Percentiles rank a stretch among this genome's conserved stretches.
These are phyloP conservation scores for Dactylonectria macrodidyma DNA, from an alignment of 2,329 filamentous ascomycete species.

Conservation along the genomic window DNA sequence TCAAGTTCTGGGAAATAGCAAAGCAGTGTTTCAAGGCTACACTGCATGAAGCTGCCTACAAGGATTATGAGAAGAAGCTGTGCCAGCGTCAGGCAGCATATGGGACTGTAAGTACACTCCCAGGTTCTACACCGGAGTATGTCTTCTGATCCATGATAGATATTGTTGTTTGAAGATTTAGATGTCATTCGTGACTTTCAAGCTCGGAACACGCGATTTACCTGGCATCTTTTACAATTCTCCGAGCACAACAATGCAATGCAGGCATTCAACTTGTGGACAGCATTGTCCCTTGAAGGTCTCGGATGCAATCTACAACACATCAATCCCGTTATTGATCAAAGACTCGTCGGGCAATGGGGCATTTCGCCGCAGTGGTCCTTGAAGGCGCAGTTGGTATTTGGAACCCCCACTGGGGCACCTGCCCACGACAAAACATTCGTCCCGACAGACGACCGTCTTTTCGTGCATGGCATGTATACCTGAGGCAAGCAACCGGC, in stretches of 20 bases:
- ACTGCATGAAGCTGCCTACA: constrained; percentile 9
- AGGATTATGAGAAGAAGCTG: constrained; percentile 29
- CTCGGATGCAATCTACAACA: constrained; percentile 34
- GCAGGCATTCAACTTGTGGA: constrained; percentile 33
- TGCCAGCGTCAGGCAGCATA: constrained; percentile 18
- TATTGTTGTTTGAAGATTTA: constrained; percentile 33
- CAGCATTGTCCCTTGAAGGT: constrained; percentile 22
- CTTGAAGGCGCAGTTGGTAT: constrained; percentile 33
- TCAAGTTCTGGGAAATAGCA: constrained; percentile 31
- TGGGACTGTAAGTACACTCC: constrained; percentile 20
- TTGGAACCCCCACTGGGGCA: constrained; percentile 20
- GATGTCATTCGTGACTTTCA: constrained; percentile 27
- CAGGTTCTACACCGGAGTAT: neutral
- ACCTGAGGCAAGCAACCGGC: no score
- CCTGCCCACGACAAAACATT: constrained; percentile 17
- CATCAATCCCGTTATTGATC: constrained; percentile 31
- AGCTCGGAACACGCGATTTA: constrained; percentile 17
- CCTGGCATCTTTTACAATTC: constrained; percentile 27
- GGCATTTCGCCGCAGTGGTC: constrained; percentile 30
- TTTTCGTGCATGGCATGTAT: constrained; percentile 19
- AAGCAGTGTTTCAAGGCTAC: constrained; percentile 24
- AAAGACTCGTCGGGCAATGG: constrained; percentile 30
- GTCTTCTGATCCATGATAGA: constrained; percentile 3
- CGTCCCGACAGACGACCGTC: constrained; percentile 2
- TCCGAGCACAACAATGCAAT: constrained; percentile 35